phyloP scores from a whole-genome alignment of 306 rosid species.

The Vigna angularis region DNA sequence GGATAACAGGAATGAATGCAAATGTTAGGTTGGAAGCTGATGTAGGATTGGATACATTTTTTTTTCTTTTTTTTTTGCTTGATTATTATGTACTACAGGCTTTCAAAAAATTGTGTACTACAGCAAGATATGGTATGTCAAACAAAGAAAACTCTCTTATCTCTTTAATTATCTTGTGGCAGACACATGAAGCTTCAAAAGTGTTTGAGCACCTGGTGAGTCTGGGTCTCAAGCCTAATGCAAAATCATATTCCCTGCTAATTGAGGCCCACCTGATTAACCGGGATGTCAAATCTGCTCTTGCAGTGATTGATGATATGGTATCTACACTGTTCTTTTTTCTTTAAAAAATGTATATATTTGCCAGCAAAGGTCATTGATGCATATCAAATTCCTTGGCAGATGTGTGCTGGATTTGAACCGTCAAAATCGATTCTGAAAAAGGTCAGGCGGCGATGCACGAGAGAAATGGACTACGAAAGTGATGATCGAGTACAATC shows the following conservation, averaged over 20 bases:
- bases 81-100: too few relatives aligned
- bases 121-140: constrained; percentile 12
- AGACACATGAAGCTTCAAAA: constrained; percentile 83
- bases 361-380: constrained; percentile 38
- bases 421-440: constrained; percentile 71
- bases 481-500: constrained; percentile 62
- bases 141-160: constrained; percentile 8
- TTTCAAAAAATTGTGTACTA: constrained; percentile 5
- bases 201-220: constrained; percentile 84
- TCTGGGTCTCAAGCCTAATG: constrained; percentile 87
- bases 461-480: constrained; percentile 78
- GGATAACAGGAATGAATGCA: neutral
- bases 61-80: constrained; percentile 34
- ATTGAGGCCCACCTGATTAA: constrained; percentile 89
- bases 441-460: constrained; percentile 78
- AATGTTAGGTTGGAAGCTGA: constrained; percentile 16
- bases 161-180: constrained; percentile 45
- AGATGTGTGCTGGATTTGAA: constrained; percentile 78
- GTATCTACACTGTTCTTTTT: constrained; percentile 48
- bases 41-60: neutral
- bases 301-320: constrained; percentile 70
- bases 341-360: neutral
- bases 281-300: constrained; percentile 78
- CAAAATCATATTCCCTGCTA: constrained; percentile 77
- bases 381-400: constrained; percentile 42